These are phyloP conservation scores for slime mould (Dictyostelium discoideum) DNA, from an alignment of 78 protist genomes.

Conservation along the genomic window DNA sequence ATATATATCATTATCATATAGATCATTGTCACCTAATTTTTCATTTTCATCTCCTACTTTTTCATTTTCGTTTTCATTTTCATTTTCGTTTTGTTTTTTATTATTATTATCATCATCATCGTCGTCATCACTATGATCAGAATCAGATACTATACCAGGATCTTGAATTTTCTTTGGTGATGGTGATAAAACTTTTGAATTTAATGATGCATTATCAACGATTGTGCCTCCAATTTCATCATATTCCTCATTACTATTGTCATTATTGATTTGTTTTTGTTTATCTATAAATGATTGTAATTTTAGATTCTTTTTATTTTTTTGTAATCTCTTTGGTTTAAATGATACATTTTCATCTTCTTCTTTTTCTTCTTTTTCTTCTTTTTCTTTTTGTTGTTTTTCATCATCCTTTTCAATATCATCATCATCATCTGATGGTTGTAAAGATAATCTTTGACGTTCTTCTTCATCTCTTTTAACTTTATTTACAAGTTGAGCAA, in stretches of 20 bases:
- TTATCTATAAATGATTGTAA: background rate
- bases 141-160: background rate
- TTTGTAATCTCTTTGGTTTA: background rate
- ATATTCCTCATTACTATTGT: background rate
- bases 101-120: background rate
- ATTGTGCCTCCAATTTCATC: background rate
- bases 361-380: background rate
- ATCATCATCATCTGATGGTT: background rate
- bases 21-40: background rate
- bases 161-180: conserved; percentile 4
- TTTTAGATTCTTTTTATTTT: background rate
- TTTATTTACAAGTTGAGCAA: background rate
- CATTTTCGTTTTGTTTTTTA: background rate
- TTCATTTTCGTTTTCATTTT: background rate
- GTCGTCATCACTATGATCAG: background rate
- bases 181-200: background rate
- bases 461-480: background rate
- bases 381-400: background rate
- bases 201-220: background rate
- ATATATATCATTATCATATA: background rate
- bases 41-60: background rate
- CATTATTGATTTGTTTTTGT: background rate
- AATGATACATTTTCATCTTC: background rate
- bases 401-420: background rate
- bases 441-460: background rate